Evolutionary conservation across 371 early-diverging fungal genomes (phyloP).

Genomic region (Mucor plumbeus): DNA sequence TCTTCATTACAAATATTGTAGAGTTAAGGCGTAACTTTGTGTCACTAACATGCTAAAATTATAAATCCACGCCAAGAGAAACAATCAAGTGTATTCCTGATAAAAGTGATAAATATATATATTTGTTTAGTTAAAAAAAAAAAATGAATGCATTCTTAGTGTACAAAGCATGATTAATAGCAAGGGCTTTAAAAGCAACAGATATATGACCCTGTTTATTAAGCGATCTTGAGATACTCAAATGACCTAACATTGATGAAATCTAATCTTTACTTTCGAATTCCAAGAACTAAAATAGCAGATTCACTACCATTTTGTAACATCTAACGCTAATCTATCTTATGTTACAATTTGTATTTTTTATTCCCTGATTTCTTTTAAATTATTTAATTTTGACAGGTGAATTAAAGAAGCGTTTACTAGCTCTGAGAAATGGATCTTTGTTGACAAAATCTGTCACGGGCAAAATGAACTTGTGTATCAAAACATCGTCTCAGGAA

Average conservation of each 20-base stretch:
- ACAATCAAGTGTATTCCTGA: too few species aligned
- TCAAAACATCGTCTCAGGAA: not conserved
- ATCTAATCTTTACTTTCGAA: not conserved
- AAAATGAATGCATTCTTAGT: not conserved
- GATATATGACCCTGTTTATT: not conserved
- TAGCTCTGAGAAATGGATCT: too few species aligned
- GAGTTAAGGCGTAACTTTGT: slow-evolving; percentile 10
- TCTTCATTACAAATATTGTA: slow-evolving; percentile 2
- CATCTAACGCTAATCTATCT: not conserved
- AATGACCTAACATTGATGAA: not conserved
- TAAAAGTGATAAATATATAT: too few species aligned
- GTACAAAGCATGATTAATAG: not conserved
- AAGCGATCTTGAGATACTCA: not conserved
- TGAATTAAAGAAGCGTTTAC: too few species aligned
- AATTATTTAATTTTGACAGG: too few species aligned
- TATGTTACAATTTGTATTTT: not conserved
- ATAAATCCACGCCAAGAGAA: not conserved
- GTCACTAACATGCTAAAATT: not conserved
- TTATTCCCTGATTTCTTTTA: too few species aligned
- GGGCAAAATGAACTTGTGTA: too few species aligned
- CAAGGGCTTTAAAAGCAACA: not conserved
- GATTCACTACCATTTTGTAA: not conserved
- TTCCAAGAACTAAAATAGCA: not conserved
- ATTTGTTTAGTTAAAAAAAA: too few species aligned
- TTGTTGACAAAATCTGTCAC: too few species aligned